Base-by-base conservation (phyloP, 192 early-diverging fungal genomes). In the Linnemannia schmuckeri region DNA sequence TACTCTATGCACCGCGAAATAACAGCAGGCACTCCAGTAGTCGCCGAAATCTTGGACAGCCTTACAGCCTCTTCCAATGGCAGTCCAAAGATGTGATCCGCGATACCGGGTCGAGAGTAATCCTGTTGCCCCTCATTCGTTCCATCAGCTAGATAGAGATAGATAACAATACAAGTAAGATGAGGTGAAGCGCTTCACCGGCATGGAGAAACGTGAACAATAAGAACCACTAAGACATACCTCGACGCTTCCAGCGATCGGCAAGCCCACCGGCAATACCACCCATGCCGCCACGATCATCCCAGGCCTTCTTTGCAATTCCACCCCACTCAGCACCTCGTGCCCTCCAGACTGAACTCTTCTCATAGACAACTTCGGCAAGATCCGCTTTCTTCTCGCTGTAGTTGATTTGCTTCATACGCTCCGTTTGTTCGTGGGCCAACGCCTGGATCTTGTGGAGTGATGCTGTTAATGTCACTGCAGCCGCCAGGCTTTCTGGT, bases 251-350 rank as follows among this genome's bases (percentile, higher is more conserved):
- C 85, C 85, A 87, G 15, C 85, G 85, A 72, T 87, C 85, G 0
- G 85, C 79, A 47, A 87, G 22, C 0, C 85, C 85, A 5, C 85
- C 85, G 10, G 85, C 76, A 57, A 87, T 87, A 22, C 85, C 85
- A 0, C 85, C 85, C 85, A 87, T 81, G 12, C 85, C 85, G 40
- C 85, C 85, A 20, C 85, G 79, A n/a, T 87, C 85, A 38, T 81
- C 85, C 85, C 85, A 87, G 3, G 80, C 85, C 37, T 87, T 87
- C 52, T 78, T 87, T 17, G 85, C 85, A 27, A 87, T 81, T 63
- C 79, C 85, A 24, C 85, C 68, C 85, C 85, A 87, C 42, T 87
- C 85, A 24, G 79, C 85, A 9, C 85, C 85, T 27, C 85, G 35
- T 15, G 79, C 79, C n/a, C 79, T 66, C 85, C 85, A 87, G 37